Evolutionary conservation across 306 rosid species (phyloP).

Genomic region (Geum urbanum): DNA sequence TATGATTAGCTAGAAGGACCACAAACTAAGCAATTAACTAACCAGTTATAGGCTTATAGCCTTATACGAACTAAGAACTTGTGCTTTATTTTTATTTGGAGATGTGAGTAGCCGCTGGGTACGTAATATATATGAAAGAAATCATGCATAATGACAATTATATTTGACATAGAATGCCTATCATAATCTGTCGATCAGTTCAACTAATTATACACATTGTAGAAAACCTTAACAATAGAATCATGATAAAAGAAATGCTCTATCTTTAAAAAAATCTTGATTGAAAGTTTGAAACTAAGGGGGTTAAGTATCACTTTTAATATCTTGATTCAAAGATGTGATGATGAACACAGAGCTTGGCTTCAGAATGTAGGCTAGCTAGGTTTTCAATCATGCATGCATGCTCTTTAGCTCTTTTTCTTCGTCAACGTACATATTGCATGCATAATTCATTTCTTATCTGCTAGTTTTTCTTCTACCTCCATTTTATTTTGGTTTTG

Average conservation of each 20-base stretch:
- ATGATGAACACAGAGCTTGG: background rate
- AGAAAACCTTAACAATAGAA: too few relatives aligned
- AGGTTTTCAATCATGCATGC: background rate
- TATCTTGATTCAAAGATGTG: background rate
- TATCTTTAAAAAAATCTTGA: background rate
- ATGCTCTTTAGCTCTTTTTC: background rate
- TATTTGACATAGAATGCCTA: background rate
- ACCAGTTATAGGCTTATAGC: too few relatives aligned
- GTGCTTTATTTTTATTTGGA: background rate
- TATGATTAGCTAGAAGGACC: too few relatives aligned
- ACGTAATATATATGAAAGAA: background rate
- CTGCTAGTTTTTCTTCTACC: background rate
- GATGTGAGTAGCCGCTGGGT: background rate
- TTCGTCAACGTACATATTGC: background rate
- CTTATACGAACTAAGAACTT: too few relatives aligned
- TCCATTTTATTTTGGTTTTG: background rate
- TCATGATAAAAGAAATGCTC: background rate
- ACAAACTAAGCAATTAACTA: too few relatives aligned
- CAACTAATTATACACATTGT: background rate
- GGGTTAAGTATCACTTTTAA: background rate
- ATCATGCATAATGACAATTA: background rate
- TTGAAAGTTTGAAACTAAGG: background rate
- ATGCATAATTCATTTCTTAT: background rate
- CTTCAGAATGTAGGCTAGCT: background rate
- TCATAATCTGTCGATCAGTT: background rate